These are phyloP conservation scores for Paralagenidium karlingii DNA, from an alignment of 352 stramenopile species.

Conservation along the genomic window DNA sequence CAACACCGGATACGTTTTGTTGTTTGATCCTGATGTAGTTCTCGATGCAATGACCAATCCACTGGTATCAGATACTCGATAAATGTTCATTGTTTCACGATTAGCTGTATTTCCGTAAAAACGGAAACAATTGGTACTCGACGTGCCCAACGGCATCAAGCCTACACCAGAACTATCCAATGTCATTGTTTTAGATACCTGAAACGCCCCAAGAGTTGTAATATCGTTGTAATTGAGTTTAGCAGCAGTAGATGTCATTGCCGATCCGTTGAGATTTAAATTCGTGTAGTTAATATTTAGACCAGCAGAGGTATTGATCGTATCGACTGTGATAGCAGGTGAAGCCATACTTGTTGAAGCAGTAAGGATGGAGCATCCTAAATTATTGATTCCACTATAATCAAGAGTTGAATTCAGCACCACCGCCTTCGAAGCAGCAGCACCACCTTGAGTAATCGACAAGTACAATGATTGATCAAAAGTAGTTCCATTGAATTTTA, in stretches of 20 bases:
- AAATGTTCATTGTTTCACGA: constrained; percentile 7
- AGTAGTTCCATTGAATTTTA: too few species aligned
- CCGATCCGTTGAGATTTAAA: not conserved
- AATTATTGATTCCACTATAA: constrained; percentile 2
- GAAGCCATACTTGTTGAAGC: constrained; percentile 1
- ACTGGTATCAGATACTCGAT: constrained; percentile 5
- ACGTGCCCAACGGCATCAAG: constrained; percentile 1
- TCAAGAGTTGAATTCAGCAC: constrained; percentile 4
- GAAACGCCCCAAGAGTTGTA: constrained; percentile 3
- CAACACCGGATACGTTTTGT: constrained; percentile 3
- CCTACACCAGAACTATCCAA: constrained; percentile 2
- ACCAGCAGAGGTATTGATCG: too few species aligned
- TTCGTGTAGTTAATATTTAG: too few species aligned
- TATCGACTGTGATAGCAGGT: constrained; percentile 1
- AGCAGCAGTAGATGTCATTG: not conserved
- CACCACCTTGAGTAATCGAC: constrained; percentile 3
- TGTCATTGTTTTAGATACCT: constrained; percentile 5
- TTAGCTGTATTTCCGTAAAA: constrained; percentile 3
- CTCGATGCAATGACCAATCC: constrained; percentile 7
- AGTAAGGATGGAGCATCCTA: not conserved
- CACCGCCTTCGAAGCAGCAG: constrained; percentile 2
- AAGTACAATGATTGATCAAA: too few species aligned
- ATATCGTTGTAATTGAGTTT: constrained; percentile 1
- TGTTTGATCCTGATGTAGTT: constrained; percentile 4
- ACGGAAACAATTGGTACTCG: constrained; percentile 2